Evolutionary conservation across 2,329 filamentous ascomycete genomes (phyloP).

Genomic region (Paraconiothyrium brasiliense): DNA sequence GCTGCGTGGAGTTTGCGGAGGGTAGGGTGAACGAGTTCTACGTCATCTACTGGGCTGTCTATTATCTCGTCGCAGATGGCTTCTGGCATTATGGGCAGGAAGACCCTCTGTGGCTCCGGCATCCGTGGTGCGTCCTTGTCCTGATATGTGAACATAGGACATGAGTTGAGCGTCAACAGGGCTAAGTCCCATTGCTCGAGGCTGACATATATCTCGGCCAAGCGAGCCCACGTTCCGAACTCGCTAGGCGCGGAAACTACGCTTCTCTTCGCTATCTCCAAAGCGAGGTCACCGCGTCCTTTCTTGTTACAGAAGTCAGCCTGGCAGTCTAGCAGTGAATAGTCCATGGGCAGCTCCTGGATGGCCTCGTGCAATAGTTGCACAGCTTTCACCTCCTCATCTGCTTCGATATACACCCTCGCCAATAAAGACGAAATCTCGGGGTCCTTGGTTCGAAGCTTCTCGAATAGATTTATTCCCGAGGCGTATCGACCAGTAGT

Average conservation of each 20-base stretch:
- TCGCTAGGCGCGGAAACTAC: slow-evolving; percentile 96
- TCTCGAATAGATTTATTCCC: slow-evolving; percentile 97
- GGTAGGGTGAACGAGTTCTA: slow-evolving; percentile 87
- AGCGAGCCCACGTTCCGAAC: slow-evolving; percentile 93
- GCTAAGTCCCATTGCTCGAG: slow-evolving; percentile 98
- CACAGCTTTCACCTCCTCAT: slow-evolving; percentile 96
- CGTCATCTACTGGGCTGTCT: slow-evolving; percentile 80
- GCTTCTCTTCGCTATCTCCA: slow-evolving; percentile 92
- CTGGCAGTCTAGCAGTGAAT: slow-evolving; percentile 93
- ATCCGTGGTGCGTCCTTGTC: slow-evolving; percentile 96
- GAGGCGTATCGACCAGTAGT: slow-evolving; percentile 95
- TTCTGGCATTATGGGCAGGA: slow-evolving; percentile 86
- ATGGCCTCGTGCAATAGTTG: slow-evolving; percentile 87
- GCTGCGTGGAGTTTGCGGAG: slow-evolving; percentile 86
- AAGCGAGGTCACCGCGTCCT: slow-evolving; percentile 83
- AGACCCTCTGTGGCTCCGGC: slow-evolving; percentile 89
- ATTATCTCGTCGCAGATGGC: slow-evolving; percentile 96
- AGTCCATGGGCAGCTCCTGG: slow-evolving; percentile 95
- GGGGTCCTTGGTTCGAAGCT: slow-evolving; percentile 86
- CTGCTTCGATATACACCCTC: slow-evolving; percentile 90
- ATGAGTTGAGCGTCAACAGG: slow-evolving; percentile 93
- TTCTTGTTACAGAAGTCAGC: slow-evolving; percentile 92
- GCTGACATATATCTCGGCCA: slow-evolving; percentile 92
- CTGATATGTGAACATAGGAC: slow-evolving; percentile 99
- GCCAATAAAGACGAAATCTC: slow-evolving; percentile 94